These are phyloP conservation scores for Fusarium foetens DNA, from an alignment of 2,329 filamentous ascomycete genomes.

Conservation along the genomic window DNA sequence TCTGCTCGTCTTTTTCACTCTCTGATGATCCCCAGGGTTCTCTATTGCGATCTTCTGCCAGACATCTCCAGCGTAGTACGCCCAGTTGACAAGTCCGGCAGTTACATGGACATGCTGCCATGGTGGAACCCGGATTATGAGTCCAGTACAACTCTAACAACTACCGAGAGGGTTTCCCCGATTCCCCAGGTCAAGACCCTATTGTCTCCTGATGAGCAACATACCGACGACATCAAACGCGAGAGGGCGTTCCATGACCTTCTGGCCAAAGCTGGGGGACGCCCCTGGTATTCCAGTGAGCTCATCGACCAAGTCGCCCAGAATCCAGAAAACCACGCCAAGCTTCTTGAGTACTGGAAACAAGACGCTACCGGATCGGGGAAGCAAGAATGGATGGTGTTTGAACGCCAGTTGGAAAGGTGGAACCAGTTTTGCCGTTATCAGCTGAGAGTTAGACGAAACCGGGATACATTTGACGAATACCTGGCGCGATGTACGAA, in stretches of 20 bases:
- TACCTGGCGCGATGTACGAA: slow-evolving; percentile 14
- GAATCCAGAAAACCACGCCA: slow-evolving; percentile 4
- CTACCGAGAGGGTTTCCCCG: neutral
- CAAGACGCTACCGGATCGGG: neutral
- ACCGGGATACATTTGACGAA: slow-evolving; percentile 9
- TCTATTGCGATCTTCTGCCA: slow-evolving; percentile 30
- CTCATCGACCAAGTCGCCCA: slow-evolving; percentile 24
- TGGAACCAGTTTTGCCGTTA: slow-evolving; percentile 35
- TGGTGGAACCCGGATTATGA: slow-evolving; percentile 17
- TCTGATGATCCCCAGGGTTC: slow-evolving; percentile 24
- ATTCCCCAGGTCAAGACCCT: neutral
- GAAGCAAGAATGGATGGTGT: slow-evolving; percentile 27
- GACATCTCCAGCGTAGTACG: slow-evolving; percentile 25
- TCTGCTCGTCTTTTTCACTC: neutral
- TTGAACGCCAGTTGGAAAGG: slow-evolving; percentile 30
- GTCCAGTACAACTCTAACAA: slow-evolving; percentile 5
- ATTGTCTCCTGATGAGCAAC: slow-evolving; percentile 10
- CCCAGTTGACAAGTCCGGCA: slow-evolving; percentile 18
- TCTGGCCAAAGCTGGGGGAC: slow-evolving; percentile 32
- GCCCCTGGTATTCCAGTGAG: slow-evolving; percentile 33
- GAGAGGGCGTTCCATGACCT: slow-evolving; percentile 22
- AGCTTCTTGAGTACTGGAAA: slow-evolving; percentile 33
- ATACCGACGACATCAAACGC: neutral
- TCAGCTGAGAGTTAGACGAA: slow-evolving; percentile 28
- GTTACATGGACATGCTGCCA: slow-evolving; percentile 24